Evolutionary conservation across 2,329 filamentous ascomycete species (phyloP).

Genomic region (Talaromyces sp.): DNA sequence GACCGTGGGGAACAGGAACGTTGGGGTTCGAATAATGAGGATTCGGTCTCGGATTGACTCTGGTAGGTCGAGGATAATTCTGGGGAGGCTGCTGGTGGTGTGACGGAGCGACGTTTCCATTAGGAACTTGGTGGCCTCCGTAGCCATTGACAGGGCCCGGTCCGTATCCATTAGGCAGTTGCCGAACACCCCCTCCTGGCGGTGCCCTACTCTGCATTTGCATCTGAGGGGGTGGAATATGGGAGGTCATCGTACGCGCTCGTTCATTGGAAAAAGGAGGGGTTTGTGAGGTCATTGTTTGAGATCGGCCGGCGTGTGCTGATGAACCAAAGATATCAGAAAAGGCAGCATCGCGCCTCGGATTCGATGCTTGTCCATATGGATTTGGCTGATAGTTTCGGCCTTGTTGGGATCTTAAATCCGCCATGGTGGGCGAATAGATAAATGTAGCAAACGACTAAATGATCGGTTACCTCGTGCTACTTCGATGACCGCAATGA

Average conservation of each 20-base stretch:
- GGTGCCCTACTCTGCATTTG: constrained; percentile 45
- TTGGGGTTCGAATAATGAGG: constrained; percentile 61
- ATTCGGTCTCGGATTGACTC: constrained; percentile 62
- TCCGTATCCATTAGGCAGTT: constrained; percentile 46
- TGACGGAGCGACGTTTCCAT: constrained; percentile 12
- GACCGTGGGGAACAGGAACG: constrained; percentile 46
- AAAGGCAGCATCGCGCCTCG: constrained; percentile 88
- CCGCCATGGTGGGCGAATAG: constrained; percentile 52
- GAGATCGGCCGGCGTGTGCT: constrained; percentile 82
- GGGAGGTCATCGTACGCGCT: constrained; percentile 74
- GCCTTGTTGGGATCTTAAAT: constrained; percentile 63
- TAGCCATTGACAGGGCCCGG: constrained; percentile 42
- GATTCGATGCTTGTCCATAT: constrained; percentile 51
- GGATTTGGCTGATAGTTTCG: constrained; percentile 56
- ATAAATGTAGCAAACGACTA: neutral
- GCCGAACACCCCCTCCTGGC: constrained; percentile 33
- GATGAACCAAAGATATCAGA: constrained; percentile 91
- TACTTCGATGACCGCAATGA: constrained; percentile 20
- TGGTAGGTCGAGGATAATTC: constrained; percentile 64
- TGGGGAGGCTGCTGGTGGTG: constrained; percentile 41
- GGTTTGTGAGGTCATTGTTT: constrained; percentile 87
- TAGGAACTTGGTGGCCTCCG: constrained; percentile 32
- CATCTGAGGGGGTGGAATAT: constrained; percentile 45
- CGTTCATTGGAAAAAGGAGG: constrained; percentile 63
- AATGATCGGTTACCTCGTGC: neutral